A percentile compares a stretch with the other conserved stretches of the same genome.
Evolutionary conservation across 2,329 filamentous ascomycete genomes (phyloP).

Genomic region (Verticillium alfalfae): DNA sequence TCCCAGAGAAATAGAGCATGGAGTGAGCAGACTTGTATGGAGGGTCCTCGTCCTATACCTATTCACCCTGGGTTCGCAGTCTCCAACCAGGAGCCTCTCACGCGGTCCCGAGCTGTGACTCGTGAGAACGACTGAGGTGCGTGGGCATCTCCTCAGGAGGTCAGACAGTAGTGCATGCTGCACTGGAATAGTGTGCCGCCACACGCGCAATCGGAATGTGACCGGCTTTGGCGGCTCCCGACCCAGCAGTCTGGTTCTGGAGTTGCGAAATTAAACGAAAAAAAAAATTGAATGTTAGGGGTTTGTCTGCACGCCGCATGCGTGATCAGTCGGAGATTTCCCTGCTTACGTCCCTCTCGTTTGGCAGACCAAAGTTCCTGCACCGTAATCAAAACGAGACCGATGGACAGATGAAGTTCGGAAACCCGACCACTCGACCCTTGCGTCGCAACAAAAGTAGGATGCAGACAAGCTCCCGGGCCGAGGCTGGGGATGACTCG

Average conservation of each 20-base stretch:
- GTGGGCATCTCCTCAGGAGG: background rate
- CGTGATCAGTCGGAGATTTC: background rate
- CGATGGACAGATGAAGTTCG: background rate
- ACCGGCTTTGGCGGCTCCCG: background rate
- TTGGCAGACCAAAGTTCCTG: background rate
- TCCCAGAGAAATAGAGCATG: too few species aligned
- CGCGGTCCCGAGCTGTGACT: background rate
- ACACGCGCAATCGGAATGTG: background rate
- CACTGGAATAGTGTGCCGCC: background rate
- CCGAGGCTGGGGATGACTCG: background rate
- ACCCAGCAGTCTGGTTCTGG: background rate
- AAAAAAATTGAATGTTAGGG: background rate
- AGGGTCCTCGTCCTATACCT: too few species aligned
- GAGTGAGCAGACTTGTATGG: too few species aligned
- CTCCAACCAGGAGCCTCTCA: background rate
- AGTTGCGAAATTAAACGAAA: background rate
- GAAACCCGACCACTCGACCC: background rate
- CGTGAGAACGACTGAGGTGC: background rate
- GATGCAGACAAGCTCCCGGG: background rate
- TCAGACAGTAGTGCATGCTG: background rate
- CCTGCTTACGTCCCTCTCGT: background rate
- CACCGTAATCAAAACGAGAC: background rate
- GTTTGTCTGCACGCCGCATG: background rate
- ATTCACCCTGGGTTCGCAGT: background rate
- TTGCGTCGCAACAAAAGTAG: background rate